Evolutionary conservation across 169 alveolate genomes (phyloP), one percentile per base, ranked within the genome.

Genomic region (Plasmodium vinckei): DNA sequence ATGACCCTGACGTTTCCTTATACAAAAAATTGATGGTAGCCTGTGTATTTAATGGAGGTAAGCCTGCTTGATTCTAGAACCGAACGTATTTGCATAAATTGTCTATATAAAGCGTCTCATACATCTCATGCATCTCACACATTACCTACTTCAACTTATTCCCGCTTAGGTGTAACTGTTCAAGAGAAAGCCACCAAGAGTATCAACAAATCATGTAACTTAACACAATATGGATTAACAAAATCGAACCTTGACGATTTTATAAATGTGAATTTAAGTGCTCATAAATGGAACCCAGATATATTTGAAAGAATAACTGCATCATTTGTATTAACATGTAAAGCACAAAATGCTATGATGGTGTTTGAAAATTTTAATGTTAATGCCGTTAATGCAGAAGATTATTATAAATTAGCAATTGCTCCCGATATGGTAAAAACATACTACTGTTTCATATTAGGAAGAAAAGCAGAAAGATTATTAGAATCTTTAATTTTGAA

Each of bases 1-100:
- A 77, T 21, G 88, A 77, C 13, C 42, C 25, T 1, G 53, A 77
- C n/a, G 88, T 77, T 3, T 63, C 77, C 49, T 23, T 77, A 57
- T 77, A 77, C 61, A 77, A 53, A 54, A 77, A 77, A 59, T 21
- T 77, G 33, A 46, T 77, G 77, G 39, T 77, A 49, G 57, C 73
- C 47, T 77, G 88, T 44, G 67, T 77, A 9, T 77, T 77, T 57
- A 77, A 77, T 9, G 88, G 88, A 46, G 88, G 88, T 77, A 77
- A 21, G 25, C 25, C 25, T 21, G 1, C 15, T 27, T 1, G 0
- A 0, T 0, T 47, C 19, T 9, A 47, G 13, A 9, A 9, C 1
- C 56, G 56, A 21, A 21, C 25, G 25, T 21, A 1, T 21, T 2
- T 4, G 4, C 13, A 1, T 49, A 1, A 2, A 4, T 5, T n/a